A percentile compares a stretch with the other conserved stretches of the same genome.
phyloP scores from a whole-genome alignment of 352 stramenopile species.

The Phytophthora palmivora region DNA sequence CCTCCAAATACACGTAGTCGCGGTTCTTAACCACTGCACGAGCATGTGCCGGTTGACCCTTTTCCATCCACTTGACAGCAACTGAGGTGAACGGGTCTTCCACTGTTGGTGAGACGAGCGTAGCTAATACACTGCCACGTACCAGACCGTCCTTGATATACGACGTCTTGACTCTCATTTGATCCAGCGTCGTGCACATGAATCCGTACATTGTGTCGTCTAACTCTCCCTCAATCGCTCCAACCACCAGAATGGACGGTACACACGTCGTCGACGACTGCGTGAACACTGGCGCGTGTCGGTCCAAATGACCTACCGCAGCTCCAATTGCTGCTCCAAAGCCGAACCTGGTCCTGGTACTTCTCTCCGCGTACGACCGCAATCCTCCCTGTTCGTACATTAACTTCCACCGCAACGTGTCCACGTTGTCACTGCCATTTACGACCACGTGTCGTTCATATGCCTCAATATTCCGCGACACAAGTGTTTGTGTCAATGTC shows the following conservation, averaged over 20 bases:
- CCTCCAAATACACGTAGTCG: constrained; percentile 63
- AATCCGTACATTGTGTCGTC: constrained; percentile 49
- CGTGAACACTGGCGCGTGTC: constrained; percentile 19
- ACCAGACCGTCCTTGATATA: constrained; percentile 48
- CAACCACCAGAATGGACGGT: constrained; percentile 35
- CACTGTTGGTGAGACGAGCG: constrained; percentile 40
- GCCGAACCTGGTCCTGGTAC: constrained; percentile 4
- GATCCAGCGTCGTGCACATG: constrained; percentile 38
- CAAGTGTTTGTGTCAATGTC: constrained; percentile 34
- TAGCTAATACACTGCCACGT: constrained; percentile 47
- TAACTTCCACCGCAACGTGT: constrained; percentile 41
- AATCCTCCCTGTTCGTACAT: constrained; percentile 40
- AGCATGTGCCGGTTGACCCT: constrained; percentile 31
- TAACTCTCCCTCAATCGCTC: constrained; percentile 44
- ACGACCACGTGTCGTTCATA: constrained; percentile 41
- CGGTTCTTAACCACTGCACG: constrained; percentile 53
- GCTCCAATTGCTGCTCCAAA: constrained; percentile 20
- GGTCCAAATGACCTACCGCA: constrained; percentile 15
- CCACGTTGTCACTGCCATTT: constrained; percentile 20
- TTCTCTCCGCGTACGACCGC: constrained; percentile 39
- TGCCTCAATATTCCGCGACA: constrained; percentile 37
- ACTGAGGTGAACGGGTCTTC: constrained; percentile 46
- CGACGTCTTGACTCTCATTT: constrained; percentile 50
- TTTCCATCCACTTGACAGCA: constrained; percentile 59
- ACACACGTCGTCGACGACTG: constrained; percentile 13